Evolutionary conservation across 768 basidiomycete genomes (phyloP), one percentile per base, ranked within the genome.

Genomic region (Lactifluus volemus): DNA sequence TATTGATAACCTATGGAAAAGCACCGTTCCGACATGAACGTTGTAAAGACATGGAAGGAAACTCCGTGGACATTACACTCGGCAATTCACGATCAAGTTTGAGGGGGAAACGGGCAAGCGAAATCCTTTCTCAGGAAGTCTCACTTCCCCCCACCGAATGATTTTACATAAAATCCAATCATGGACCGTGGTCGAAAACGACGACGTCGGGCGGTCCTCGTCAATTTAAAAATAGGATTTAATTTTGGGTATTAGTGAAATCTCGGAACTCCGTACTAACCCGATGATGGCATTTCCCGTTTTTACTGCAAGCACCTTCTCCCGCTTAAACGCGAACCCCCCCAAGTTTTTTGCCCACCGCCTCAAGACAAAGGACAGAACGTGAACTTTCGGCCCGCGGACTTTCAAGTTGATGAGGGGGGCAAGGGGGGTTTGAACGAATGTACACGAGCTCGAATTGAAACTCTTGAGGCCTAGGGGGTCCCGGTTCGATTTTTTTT

Each of bases 101-200:
- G 52, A 19, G 41, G 53, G 53, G 32, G 25, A 2, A 2, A 44
- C 49, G n/a, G 39, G 56, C 49, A 48, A 49, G 49, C 32, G 38
- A 14, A 38, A 30, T 7, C 47, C n/a, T 29, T 34, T 44, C 42
- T 39, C 29, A 21, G 53, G 53, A 49, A 60, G 30, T 36, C 25
- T 32, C 32, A 55, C 45, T 55, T 51, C 60, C 53, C 54, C 25
- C 25, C 25, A 25, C 32, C 6, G 50, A 41, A 15, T 39, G 39
- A 21, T 47, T 61, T 61, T 60, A 60, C 59, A 60, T 60, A 25
- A 60, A 60, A 55, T 34, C 47, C 48, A 44, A 44, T 44, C 42
- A 44, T 44, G 25, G 10, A 17, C 42, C 48, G 48, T 42, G 19
- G 39, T 44, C 34, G 34, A 10, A n/a, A n/a, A 48, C 45, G 34